Evolutionary conservation across 2,329 filamentous ascomycete species (phyloP), one percentile per base, ranked within the genome.

Genomic region (Cytospora schulzeri): DNA sequence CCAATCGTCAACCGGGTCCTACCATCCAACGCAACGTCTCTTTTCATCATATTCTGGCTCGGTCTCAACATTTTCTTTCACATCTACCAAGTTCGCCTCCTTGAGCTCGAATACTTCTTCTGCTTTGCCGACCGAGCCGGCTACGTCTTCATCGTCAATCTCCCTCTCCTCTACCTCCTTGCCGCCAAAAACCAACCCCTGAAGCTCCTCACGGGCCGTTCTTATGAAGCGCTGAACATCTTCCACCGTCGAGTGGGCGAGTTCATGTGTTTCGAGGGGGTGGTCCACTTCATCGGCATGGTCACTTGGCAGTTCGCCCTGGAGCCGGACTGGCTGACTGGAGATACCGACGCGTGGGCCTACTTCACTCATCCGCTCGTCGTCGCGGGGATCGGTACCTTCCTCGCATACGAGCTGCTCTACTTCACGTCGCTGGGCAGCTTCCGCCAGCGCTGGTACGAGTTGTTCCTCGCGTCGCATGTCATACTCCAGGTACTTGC

Each of bases 121-220:
- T 79, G 85, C 60, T 81, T 88, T 56, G 82, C 84, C 64, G 85
- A 88, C 70, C 78, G 85, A 33, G 80, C 82, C 45, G 85, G 84
- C 6, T 77, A 83, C 51, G 70, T 87, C 26, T 82, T 83, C 68
- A 72, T 80, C 58, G 78, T 77, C 70, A 82, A 83, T 69, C 73
- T 83, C 1, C 80, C 80, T 0, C 72, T 82, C 4, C 77, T 90
- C 3, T 90, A 90, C 71, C 76, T 90, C 5, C 78, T 90, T 4
- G 82, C 85, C 2, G 87, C 88, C 35, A 91, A 90, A 73, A 90
- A 87, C 65, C 87, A 89, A 67, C 88, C 87, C 0, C 71, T 90
- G 38, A 83, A 84, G 64, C 69, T 79, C 2, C 75, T 90, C 22
- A 89, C 87, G 0, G 86, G 87, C 4, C 82, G 83, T 67, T 89